Evolutionary conservation across 208 protist species (phyloP), one percentile per base, ranked within the genome.

Genomic region (Leishmania braziliensis): DNA sequence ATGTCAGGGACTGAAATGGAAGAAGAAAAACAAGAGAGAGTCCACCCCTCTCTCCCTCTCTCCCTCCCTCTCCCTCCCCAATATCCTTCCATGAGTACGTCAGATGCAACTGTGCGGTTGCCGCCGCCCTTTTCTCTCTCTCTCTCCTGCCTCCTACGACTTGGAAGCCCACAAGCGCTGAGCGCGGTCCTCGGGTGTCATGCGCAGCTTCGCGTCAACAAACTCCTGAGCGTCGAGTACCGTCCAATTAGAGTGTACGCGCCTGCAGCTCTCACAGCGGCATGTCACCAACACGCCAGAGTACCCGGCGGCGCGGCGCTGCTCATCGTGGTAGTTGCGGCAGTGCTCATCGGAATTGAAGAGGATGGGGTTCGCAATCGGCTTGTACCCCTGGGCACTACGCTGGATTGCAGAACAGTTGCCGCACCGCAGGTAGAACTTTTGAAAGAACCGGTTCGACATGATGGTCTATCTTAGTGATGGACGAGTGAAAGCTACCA

Each of bases 331-430:
- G 77, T 88, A 96, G 76, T 89, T 94, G n/a, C 91, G 86, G 62
- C 90, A 96, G 68, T 97, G 94, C 29, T 84, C 88, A 68, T 97
- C 92, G 3, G 93, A 92, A 72, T 96, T 90, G 84, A 97, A 97
- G 54, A 96, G 86, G 73, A 96, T 96, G 48, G 94, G 94, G 77
- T 97, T 96, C 3, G 92, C 88, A 77, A 97, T 95, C 8, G 94
- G 92, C 69, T 79, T 79, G 88, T 97, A 97, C 43, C 94, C 94
- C 43, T 92, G 85, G 23, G 93, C 93, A 39, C 78, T 68, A 43
- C 92, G 91, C 87, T 96, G 91, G 54, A 94, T 88, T 5, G 86
- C 86, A 3, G 82, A 58, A 76, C 94, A 97, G 50, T 89, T 77
- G 33, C 90, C 94, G 77, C 94, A 97, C 6, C 86, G 89, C 43